Conservation (phyloP, 2,329 filamentous ascomycete species). For the Nemania serpens region DNA sequence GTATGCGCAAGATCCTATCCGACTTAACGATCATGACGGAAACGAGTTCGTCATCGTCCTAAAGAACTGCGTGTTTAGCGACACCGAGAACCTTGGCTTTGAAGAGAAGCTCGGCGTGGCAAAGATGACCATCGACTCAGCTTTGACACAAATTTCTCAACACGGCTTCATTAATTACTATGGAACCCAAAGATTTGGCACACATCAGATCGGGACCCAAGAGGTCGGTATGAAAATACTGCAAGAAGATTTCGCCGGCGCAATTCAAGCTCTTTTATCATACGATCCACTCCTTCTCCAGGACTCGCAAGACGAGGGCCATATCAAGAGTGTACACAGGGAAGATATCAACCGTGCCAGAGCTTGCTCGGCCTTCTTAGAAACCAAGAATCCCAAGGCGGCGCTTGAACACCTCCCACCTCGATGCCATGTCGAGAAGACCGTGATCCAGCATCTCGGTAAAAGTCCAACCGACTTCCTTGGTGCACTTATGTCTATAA, state of each 20-base stretch:
- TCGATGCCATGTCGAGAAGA: conserved; percentile 79
- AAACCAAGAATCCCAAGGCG: conserved; percentile 59
- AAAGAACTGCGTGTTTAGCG: conserved; percentile 74
- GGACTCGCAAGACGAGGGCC: conserved; percentile 47
- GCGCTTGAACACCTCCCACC: conserved; percentile 74
- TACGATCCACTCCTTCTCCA: conserved; percentile 68
- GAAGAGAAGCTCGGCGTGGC: conserved; percentile 51
- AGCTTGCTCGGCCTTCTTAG: conserved; percentile 76
- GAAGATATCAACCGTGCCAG: conserved; percentile 82
- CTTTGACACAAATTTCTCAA: conserved; percentile 69
- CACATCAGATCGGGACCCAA: conserved; percentile 84
- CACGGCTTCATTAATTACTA: conserved; percentile 97
- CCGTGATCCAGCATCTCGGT: conserved; percentile 77
- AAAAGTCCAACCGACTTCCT: conserved; percentile 68
- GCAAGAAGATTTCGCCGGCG: conserved; percentile 77
- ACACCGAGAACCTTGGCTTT: conserved; percentile 51
- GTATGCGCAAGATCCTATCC: conserved; percentile 72
- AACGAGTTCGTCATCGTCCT: conserved; percentile 95
- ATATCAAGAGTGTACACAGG: conserved; percentile 55
- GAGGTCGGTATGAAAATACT: conserved; percentile 83
- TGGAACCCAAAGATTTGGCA: conserved; percentile 95
- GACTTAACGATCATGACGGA: conserved; percentile 81
- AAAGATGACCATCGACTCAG: conserved; percentile 56
- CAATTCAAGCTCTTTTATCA: conserved; percentile 75
- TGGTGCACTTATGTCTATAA: conserved; percentile 80